Evolutionary conservation across 352 stramenopile species (phyloP).

Genomic region (Phytophthora ramorum): DNA sequence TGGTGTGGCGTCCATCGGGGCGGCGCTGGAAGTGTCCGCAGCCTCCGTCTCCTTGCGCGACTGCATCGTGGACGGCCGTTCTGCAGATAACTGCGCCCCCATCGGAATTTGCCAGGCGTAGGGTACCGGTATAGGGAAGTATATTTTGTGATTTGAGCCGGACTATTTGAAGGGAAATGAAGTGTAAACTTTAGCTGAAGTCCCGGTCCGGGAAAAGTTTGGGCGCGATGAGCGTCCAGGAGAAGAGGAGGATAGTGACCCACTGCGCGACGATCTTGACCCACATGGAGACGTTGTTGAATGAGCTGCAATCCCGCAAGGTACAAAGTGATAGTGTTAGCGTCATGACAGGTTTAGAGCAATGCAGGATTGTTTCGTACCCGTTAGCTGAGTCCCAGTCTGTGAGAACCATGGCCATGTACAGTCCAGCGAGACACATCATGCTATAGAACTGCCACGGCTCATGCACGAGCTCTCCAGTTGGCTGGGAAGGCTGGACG

Average conservation of each 20-base stretch:
- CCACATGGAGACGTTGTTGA: constrained; percentile 93
- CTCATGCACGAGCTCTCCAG: constrained; percentile 55
- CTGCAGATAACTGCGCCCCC: constrained; percentile 25
- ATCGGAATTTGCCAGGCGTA: constrained; percentile 19
- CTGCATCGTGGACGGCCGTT: constrained; percentile 25
- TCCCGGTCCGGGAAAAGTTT: constrained; percentile 95
- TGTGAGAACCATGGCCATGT: constrained; percentile 96
- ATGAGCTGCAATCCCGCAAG: constrained; percentile 24
- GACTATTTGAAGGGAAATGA: constrained; percentile 11
- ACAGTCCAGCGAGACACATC: constrained; percentile 91
- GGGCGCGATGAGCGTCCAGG: constrained; percentile 95
- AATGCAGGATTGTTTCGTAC: constrained; percentile 28
- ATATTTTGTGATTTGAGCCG: constrained; percentile 5
- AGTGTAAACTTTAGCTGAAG: constrained; percentile 58
- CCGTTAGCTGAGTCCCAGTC: constrained; percentile 92
- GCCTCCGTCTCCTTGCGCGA: constrained; percentile 12
- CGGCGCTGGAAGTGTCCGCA: constrained; percentile 11
- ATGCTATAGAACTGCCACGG: constrained; percentile 95
- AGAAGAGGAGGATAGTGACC: constrained; percentile 93
- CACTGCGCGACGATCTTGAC: constrained; percentile 96
- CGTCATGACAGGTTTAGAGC: neutral
- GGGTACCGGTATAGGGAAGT: neutral
- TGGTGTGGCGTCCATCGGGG: constrained; percentile 3
- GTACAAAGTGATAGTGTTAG: neutral
- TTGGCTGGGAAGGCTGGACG: constrained; percentile 51